Base-by-base conservation (phyloP, 2,329 filamentous ascomycete genomes). In the Fusarium sublunatum region DNA sequence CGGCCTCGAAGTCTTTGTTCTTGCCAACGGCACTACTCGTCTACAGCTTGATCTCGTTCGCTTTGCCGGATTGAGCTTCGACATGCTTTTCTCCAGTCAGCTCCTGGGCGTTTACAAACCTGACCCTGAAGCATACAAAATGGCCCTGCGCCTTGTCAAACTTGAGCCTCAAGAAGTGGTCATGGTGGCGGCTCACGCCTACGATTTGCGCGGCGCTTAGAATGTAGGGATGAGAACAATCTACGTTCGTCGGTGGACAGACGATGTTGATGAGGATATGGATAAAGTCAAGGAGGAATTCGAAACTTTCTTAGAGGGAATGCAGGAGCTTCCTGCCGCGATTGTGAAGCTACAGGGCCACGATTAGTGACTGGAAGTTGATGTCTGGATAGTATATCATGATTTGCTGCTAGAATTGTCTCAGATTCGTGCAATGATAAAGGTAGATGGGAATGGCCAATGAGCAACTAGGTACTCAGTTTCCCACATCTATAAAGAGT, bases 131-230 rank as follows among this genome's bases (percentile, higher is more conserved):
- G 79, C 75, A 7, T 87, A 86, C 64, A 46, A 67, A 7, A 81
- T 78, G 53, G 79, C 75, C 0, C 62, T 85, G 48, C 68, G 78
- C 10, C 68, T 86, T 4, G 72, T 85, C 4, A 74, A 78, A 35
- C 64, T 79, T 4, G 68, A 68, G 22, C 75, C 83, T 0, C 77
- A 82, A n/a, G 78, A 85, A 49, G 79, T 78, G 15, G 77, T 82
- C 9, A 75, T 83, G 78, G 81, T 85, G 3, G 83, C 83, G 4
- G 82, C 82, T 1, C 83, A 86, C 74, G 81, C 81, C 3, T 85
- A 83, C 65, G 84, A 86, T 68, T 49, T 82, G 22, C 73, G 81
- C 13, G 83, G 78, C 1, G 84, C 82, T 12, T 79, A 79, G 64
- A 65, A 66, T 1, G 72, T 77, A 6, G 83, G 84, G 0, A 78